Conservation (phyloP, 169 alveolate species). For the Plasmodium cynomolgi region DNA sequence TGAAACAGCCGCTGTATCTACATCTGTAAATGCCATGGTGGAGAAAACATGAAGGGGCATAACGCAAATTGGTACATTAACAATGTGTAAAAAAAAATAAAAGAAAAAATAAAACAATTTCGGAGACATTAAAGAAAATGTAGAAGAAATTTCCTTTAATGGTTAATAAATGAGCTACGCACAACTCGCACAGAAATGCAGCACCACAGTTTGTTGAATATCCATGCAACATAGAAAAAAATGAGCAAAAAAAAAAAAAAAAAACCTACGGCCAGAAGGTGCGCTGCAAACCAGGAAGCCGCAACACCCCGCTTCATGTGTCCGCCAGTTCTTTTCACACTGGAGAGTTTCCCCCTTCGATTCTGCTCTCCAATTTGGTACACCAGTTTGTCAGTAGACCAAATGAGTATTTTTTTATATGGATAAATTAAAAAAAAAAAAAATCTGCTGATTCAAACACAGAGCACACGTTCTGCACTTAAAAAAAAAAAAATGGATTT, state of each 20-base stretch:
- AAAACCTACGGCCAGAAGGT: background rate
- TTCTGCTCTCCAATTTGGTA: background rate
- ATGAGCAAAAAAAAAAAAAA: background rate
- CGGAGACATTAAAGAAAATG: constrained; percentile 16
- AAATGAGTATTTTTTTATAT: background rate
- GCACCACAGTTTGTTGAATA: constrained; percentile 14
- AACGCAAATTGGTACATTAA: background rate
- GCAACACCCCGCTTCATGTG: constrained; percentile 1
- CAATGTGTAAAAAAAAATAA: background rate
- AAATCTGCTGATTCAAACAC: background rate
- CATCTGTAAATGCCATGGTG: background rate
- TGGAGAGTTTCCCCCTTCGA: background rate
- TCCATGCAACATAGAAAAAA: constrained; percentile 1
- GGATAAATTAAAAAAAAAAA: constrained; percentile 4
- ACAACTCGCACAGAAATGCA: background rate
- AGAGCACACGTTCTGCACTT: background rate
- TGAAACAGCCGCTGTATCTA: too few relatives aligned
- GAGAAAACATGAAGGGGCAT: background rate
- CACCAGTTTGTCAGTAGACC: background rate
- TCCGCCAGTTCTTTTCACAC: background rate
- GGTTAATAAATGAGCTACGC: constrained; percentile 5
- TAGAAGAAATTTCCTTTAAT: background rate
- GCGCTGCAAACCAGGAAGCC: background rate
- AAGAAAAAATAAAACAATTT: constrained; percentile 4
- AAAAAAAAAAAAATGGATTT: constrained; percentile 13